Conservation (phyloP, 352 stramenopile species). For the Phytophthora niederhauseri region DNA sequence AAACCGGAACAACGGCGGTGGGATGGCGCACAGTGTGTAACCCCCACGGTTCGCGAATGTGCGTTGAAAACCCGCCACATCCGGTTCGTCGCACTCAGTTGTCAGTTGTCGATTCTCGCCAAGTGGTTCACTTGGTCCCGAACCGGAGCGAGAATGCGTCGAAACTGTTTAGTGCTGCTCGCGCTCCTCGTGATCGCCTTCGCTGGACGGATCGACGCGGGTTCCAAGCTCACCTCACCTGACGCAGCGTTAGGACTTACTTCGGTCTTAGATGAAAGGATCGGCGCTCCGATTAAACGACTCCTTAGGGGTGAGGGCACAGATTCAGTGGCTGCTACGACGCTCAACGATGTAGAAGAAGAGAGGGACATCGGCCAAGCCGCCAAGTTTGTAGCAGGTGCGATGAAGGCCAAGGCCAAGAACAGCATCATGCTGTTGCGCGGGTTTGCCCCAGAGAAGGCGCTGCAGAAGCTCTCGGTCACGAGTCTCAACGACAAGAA, state of each 20-base stretch:
- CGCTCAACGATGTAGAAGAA: constrained; percentile 2
- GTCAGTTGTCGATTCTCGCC: not conserved
- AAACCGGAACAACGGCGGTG: not conserved
- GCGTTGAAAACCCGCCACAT: not conserved
- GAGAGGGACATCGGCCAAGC: constrained; percentile 1
- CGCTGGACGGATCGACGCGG: not conserved
- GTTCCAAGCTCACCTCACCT: not conserved
- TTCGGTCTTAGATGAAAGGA: not conserved
- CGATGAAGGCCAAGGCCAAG: constrained; percentile 10
- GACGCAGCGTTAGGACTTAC: not conserved
- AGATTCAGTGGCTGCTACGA: not conserved
- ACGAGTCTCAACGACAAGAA: constrained; percentile 16
- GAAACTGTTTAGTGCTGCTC: not conserved
- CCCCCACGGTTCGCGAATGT: not conserved
- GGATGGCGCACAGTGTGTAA: not conserved
- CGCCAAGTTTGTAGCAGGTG: not conserved
- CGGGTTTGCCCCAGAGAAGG: constrained; percentile 10
- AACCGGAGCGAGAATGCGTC: not conserved
- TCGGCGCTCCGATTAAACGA: not conserved
- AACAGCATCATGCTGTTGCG: constrained; percentile 15
- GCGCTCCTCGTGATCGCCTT: constrained; percentile 4
- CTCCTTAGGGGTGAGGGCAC: constrained; percentile 7
- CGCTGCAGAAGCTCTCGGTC: constrained; percentile 20
- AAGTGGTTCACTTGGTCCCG: not conserved
- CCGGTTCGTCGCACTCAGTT: not conserved